Base-by-base conservation (phyloP, 2,329 filamentous ascomycete genomes). In the Mycogone perniciosa region DNA sequence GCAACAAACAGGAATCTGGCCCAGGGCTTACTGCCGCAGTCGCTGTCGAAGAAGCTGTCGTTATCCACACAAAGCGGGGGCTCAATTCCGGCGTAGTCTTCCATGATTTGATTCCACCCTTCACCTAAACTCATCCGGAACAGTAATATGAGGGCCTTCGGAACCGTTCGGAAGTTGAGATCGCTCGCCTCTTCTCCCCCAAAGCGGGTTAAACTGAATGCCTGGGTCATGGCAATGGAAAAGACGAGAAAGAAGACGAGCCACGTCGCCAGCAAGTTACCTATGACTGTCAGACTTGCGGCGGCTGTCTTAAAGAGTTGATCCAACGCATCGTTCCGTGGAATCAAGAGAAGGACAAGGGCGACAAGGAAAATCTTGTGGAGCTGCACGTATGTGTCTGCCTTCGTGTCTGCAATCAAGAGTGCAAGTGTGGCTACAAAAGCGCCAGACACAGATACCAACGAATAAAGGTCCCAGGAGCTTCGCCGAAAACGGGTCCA, bases 241-340 rank as follows among this genome's bases (percentile, higher is more conserved):
- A 91, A 99, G 26, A 96, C 90, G 41, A 99, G 74, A 71, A 97
- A 99, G 54, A 99, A 81, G 2, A 99, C 90, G 56, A 97, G 88
- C 93, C 93, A 99, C 0, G 95, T 99, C 2, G 92, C 92, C 37
- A 99, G 74, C 40, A 99, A 75, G 63, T 96, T 99, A 52, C 86
- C 82, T 59, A 99, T 99, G 13, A 88, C 84, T 2, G 88, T 86
- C 59, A 99, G 72, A 82, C 89, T 95, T 48, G 92, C 93, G 8
- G 93, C 93, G 0, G 92, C 95, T 2, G 95, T 99, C 69, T 99
- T 99, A 81, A 99, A 99, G 0, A 99, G 81, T 66, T 99, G 93
- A 65, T 99, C 95, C 26, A 99, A 79, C 45, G 95, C 91, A 61
- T 99, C 95, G 65, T 99, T 99, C 46, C 95, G 82, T 1, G 93